Evolutionary conservation across 2,329 filamentous ascomycete genomes (phyloP).

Genomic region (Echinosphaeria canescens): DNA sequence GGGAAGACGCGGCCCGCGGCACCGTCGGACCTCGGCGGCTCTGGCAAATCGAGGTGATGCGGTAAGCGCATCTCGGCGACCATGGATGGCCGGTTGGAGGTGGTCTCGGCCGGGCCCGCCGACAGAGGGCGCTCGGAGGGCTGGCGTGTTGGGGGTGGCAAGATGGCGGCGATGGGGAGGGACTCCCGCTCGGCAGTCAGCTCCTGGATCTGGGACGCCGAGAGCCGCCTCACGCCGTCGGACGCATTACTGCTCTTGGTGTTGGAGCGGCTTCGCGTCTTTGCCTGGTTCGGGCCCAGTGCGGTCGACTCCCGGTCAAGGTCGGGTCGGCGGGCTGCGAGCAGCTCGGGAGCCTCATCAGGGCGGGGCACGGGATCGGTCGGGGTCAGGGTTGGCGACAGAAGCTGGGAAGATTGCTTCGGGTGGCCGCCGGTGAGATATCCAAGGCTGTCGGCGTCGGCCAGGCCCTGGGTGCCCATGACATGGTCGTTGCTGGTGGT

Average conservation of each 20-base stretch:
- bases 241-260: slow-evolving; percentile 11
- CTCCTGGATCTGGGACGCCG: slow-evolving; percentile 34
- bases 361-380: no score
- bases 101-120: slow-evolving; percentile 13
- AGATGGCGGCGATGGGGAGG: slow-evolving; percentile 27
- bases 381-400: no score
- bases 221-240: slow-evolving; percentile 28
- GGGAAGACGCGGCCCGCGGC: neutral
- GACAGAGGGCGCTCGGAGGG: slow-evolving; percentile 14
- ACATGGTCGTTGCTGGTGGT: no score
- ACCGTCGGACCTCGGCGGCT: slow-evolving; percentile 1
- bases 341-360: no score
- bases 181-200: slow-evolving; percentile 33
- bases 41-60: no score
- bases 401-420: no score
- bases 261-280: slow-evolving; percentile 8
- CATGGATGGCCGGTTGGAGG: slow-evolving; percentile 10
- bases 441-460: no score
- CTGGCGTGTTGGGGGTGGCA: no score
- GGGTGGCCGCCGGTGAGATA: no score
- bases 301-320: neutral
- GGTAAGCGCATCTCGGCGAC: slow-evolving; percentile 13
- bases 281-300: slow-evolving; percentile 1
- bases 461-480: no score
- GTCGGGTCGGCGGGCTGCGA: neutral